Evolutionary conservation across 345 rosid genomes (phyloP), one percentile per base, ranked within the genome.

Genomic region (Kernera saxatilis): DNA sequence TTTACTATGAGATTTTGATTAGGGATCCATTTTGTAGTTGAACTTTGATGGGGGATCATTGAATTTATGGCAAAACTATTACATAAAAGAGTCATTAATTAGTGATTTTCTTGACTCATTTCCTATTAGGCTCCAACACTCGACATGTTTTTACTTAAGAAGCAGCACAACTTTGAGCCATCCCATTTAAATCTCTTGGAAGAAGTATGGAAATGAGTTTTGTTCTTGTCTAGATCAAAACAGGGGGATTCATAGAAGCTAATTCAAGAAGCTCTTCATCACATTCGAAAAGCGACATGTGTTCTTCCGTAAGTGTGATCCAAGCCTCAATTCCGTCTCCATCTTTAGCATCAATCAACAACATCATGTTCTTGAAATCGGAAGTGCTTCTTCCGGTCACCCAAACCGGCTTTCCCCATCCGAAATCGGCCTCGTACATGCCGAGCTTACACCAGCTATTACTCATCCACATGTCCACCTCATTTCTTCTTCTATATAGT

Each of bases 391-490:
- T 71, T 35, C 69, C 76, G 3, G 82, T 77, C 21, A 78, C 77
- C 82, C 77, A 63, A 50, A 37, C 71, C n/a, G 90, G 88, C 23
- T 61, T 78, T 39, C 86, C 87, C 88, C 90, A 88, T 1, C 90
- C 86, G 12, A 82, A 88, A 66, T 88, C 86, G 3, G 70, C 77
- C 35, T 70, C 84, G 5, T 84, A 84, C 39, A 72, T 11, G 1
- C 84, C 81, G 3, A 82, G 80, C 15, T 69, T 71, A 33, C 82
- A 77, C 71, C 79, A 76, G 35, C 85, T 85, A 15, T 73, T 73
- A 62, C 86, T 81, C 14, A 63, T 64, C 51, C 70, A 76, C 2
- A 56, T 8, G 10, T 75, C 78, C 12, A 80, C 15, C 18, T 80
- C 70, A 1, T 15, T 33, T 27, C 75, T 64, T 13, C 67, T 71